Evolutionary conservation across 345 rosid genomes (phyloP), one percentile per base, ranked within the genome.

Genomic region (Gossypium arboreum): DNA sequence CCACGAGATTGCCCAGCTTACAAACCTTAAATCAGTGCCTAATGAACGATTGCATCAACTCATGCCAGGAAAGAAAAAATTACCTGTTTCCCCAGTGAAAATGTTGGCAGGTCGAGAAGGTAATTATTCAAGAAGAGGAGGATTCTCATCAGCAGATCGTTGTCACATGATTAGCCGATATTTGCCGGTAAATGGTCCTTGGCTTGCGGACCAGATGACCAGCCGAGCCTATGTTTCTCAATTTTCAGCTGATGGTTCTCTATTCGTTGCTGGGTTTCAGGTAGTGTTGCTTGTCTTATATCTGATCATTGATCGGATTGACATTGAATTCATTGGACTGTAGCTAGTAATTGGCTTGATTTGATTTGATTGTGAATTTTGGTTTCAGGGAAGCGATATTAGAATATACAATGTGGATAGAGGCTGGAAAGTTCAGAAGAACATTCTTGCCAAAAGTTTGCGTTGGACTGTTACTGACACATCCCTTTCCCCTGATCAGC

Each of bases 381-480:
- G 55, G 62, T 57, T 83, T 68, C 95, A 94, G 98, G 97, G 91
- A 78, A 91, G 97, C 84, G 83, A 86, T 80, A 90, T 94, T 63
- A 89, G 85, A 77, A 80, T 94, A 68, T 91, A 94, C 77, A 78
- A 94, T 81, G 97, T 89, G 16, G 95, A 91, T 65, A 81, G 75
- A 56, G 94, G 86, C 18, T 92, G 98, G 98, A 91, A 88, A 83
- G 79, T 83, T 82, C 94, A 90, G 83, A 92, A 89, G 85, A 86
- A 92, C 74, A 88, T 92, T 75, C 84, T 78, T 77, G 85, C 95
- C 12, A 91, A 88, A 85, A 90, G 85, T 80, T 82, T 94, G 82
- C 93, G 86, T 41, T 94, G 98, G 98, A 94, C 98, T 0, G 84
- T 94, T 72, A 94, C 98, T 12, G 98, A 94, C 82, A 91, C 97